Conservation (phyloP, 2,329 filamentous ascomycete genomes). For the Lachnellula subtilissima region DNA sequence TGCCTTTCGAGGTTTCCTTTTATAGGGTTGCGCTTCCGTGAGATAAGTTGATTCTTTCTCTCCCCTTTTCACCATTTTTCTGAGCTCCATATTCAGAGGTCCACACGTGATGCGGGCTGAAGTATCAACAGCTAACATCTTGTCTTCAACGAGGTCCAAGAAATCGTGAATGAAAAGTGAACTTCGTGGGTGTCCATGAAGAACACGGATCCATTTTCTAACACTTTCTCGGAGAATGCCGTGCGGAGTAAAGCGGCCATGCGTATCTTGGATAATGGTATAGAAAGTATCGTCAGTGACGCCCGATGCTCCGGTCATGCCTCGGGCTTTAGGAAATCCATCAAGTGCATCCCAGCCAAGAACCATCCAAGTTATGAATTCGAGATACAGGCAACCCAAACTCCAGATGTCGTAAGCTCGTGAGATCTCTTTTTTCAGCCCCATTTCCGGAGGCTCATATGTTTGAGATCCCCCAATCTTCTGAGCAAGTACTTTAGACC, state of each 20-base stretch:
- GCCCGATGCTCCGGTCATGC: neutral
- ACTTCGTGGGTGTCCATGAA: conserved; percentile 8
- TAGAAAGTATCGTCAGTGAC: neutral
- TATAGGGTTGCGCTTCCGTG: too few relatives aligned
- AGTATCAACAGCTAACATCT: conserved; percentile 6
- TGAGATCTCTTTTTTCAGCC: conserved; percentile 8
- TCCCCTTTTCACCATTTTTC: neutral
- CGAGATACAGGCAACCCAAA: conserved; percentile 29
- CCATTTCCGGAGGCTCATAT: conserved; percentile 35
- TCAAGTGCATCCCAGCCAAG: conserved; percentile 7
- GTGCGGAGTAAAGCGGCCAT: neutral
- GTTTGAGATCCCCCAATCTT: conserved; percentile 22
- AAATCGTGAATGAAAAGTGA: conserved; percentile 11
- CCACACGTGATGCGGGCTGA: conserved; percentile 4
- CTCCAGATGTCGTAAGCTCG: conserved; percentile 28
- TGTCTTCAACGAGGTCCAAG: conserved; percentile 7
- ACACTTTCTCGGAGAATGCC: conserved; percentile 7
- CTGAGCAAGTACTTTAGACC: conserved; percentile 21
- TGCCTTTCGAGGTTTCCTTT: too few relatives aligned
- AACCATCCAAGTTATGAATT: conserved; percentile 29
- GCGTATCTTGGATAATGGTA: too few relatives aligned
- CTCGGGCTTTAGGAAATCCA: neutral
- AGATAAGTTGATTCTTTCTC: neutral
- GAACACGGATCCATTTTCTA: conserved; percentile 3
- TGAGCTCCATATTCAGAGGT: conserved; percentile 1